phyloP scores from a whole-genome alignment of 352 stramenopile species.

The Phytophthora tubulina region DNA sequence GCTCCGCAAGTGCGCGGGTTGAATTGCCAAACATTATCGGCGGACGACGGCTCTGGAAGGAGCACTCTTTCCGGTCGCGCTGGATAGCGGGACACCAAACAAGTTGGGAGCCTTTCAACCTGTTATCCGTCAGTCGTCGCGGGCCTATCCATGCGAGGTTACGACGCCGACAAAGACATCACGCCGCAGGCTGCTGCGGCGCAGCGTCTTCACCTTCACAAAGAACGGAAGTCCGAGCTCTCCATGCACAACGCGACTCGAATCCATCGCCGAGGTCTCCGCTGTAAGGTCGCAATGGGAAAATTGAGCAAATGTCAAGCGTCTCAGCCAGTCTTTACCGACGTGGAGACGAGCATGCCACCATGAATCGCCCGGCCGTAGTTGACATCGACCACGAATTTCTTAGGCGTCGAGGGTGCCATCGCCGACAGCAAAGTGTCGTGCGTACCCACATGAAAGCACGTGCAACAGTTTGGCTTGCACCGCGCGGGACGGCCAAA shows the following conservation, averaged over 20 bases:
- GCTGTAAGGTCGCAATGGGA: constrained; percentile 6
- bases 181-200: not conserved
- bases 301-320: not conserved
- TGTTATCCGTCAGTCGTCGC: constrained; percentile 35
- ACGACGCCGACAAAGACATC: constrained; percentile 32
- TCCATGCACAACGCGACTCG: constrained; percentile 8
- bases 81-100: not conserved
- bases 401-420: constrained; percentile 33
- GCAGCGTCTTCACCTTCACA: constrained; percentile 11
- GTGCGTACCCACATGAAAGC: constrained; percentile 29
- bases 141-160: constrained; percentile 38
- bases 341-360: constrained; percentile 10
- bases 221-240: constrained; percentile 23
- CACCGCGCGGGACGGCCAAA: constrained; percentile 10
- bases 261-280: not conserved
- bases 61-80: not conserved
- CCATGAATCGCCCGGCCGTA: not conserved
- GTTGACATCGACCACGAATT: constrained; percentile 18
- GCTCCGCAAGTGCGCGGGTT: constrained; percentile 2
- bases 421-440: constrained; percentile 28
- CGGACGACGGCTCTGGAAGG: constrained; percentile 2
- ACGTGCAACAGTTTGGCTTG: constrained; percentile 11
- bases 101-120: constrained; percentile 18
- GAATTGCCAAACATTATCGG: constrained; percentile 3
- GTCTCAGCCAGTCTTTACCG: not conserved